phyloP scores from a whole-genome alignment of 208 protist genomes.

The Acanthamoeba lenticulata region DNA sequence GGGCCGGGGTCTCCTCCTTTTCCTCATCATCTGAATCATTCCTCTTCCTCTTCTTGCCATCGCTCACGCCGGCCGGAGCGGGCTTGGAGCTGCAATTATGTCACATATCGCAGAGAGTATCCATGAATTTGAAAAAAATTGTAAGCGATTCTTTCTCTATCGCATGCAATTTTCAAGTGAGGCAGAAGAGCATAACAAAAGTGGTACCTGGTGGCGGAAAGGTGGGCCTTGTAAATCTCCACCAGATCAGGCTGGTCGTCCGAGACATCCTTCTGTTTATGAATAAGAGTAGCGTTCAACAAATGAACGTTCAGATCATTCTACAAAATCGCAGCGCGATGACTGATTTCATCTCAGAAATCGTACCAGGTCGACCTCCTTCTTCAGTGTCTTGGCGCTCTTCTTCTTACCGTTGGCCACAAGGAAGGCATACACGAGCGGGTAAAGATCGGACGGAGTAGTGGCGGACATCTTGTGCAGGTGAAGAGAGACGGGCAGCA shows the following conservation, averaged over 20 bases:
- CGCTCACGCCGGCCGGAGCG: not conserved
- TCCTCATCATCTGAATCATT: conserved; percentile 51
- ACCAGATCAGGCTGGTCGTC: not conserved
- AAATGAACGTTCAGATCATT: not conserved
- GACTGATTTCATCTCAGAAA: not conserved
- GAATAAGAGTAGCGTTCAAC: not conserved
- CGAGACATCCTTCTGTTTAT: not conserved
- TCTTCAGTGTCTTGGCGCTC: conserved; percentile 7
- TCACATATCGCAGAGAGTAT: too few relatives aligned
- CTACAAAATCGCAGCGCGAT: too few relatives aligned
- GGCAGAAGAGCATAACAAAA: not conserved
- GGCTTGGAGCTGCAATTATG: not conserved
- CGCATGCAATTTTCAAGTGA: too few relatives aligned
- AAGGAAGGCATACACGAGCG: not conserved
- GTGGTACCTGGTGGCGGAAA: not conserved
- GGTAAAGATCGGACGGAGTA: conserved; percentile 37
- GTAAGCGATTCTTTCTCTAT: not conserved
- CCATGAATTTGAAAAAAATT: not conserved
- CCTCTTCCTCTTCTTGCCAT: conserved; percentile 16
- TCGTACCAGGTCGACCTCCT: conserved; percentile 37
- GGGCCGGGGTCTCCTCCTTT: conserved; percentile 57
- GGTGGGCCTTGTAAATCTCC: conserved; percentile 22
- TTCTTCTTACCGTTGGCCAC: conserved; percentile 20
- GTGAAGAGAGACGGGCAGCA: not conserved
- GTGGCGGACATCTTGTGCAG: not conserved